Percentiles rank a stretch among this genome's conserved stretches.
Evolutionary conservation across 75 land plant species (phyloP).

Genomic region (Pinus albicaulis): DNA sequence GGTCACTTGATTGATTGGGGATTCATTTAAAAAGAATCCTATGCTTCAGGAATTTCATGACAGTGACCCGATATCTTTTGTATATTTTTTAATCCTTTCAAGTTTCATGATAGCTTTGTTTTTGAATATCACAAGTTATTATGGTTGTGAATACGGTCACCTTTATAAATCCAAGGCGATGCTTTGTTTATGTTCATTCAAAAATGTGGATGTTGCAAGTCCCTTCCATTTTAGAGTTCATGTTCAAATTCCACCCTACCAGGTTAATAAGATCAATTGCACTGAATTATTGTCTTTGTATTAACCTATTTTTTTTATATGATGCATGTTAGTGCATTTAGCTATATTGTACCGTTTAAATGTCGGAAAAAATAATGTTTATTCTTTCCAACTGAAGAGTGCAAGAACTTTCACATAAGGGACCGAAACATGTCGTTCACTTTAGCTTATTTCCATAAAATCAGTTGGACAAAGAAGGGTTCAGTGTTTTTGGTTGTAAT

Average conservation of each 20-base stretch:
- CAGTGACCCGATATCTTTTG: not conserved
- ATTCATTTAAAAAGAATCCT: not conserved
- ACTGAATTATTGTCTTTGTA: not conserved
- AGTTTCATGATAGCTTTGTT: not conserved
- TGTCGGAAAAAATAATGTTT: not conserved
- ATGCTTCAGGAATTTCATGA: not conserved
- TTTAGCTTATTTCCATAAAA: not conserved
- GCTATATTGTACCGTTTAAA: not conserved
- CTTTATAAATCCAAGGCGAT: not conserved
- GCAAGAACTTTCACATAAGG: not conserved
- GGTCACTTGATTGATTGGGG: not conserved
- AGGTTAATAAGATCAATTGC: not conserved
- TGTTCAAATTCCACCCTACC: not conserved
- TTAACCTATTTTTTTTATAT: not conserved
- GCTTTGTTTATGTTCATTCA: not conserved
- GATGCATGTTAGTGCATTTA: not conserved
- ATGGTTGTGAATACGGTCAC: not conserved
- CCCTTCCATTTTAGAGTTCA: not conserved
- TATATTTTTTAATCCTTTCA: not conserved
- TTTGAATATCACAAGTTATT: not conserved
- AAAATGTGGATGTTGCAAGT: not conserved
- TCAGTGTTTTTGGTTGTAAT: not conserved
- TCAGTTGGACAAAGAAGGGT: not conserved
- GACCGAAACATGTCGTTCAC: not conserved
- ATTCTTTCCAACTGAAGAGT: not conserved